Evolutionary conservation across 805 yeast genomes (phyloP), one percentile per base, ranked within the genome.

Genomic region (Myxozyma lipomycoides): DNA sequence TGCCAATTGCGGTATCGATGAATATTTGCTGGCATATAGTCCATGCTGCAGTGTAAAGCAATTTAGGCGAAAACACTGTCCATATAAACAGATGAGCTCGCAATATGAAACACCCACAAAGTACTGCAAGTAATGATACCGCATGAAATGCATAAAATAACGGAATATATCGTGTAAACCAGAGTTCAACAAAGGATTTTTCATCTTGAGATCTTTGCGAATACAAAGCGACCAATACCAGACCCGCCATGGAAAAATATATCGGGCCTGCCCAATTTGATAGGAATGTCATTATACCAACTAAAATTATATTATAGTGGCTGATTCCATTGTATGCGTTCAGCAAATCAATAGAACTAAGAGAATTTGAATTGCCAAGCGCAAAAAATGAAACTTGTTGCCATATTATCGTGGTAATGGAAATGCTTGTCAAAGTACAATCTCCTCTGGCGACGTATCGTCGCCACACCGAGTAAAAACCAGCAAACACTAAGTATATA

Each of bases 61-160:
- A 66, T 62, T 90, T 91, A 1, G 98, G 98, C 45, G 95, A 86
- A 70, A 93, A 93, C 5, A 93, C 98, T 1, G 98, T 90, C 98
- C 98, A 93, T 7, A 93, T 85, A 65, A 93, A 93, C 49, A 93
- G 72, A 66, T 93, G 98, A 63, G 83, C 85, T 59, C 95, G 74
- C 59, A 90, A 74, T 19, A 78, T 72, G 45, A 76, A 75, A 65
- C 98, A 93, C 12, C 96, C 83, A 0, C 72, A 69, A 39, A 86
- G 64, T 45, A 88, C 74, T 40, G 78, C 76, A 2, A 78, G 60
- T 1, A 86, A 83, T 7, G 82, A 71, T 1, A 82, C 56, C 1
- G 83, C 70, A 64, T 84, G 85, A 61, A 83, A 85, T 1, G 76
- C 62, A 30, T 81, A 66, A 19, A 70, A 66, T 22, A 54, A 41